Evolutionary conservation across 2,329 filamentous ascomycete species (phyloP).

Genomic region (Penicillium olsonii): DNA sequence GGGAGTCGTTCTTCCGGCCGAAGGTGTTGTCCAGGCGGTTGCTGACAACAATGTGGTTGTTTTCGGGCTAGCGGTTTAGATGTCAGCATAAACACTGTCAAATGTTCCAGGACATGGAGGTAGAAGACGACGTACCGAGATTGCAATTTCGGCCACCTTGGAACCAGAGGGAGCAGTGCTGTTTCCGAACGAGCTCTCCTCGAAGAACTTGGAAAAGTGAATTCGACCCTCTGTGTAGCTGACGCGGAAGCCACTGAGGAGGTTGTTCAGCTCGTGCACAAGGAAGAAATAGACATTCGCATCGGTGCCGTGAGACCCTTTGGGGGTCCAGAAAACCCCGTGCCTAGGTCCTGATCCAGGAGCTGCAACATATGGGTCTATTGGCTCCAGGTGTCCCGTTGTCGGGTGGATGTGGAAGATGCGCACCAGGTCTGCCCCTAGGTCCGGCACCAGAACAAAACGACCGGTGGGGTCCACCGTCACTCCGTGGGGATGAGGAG

Average conservation of each 20-base stretch:
- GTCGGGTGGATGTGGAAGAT: constrained; percentile 53
- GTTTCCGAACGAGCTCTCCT: constrained; percentile 14
- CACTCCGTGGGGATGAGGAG: constrained; percentile 57
- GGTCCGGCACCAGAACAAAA: constrained; percentile 56
- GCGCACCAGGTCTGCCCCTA: constrained; percentile 58
- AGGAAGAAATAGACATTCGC: constrained; percentile 19
- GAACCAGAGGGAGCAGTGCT: constrained; percentile 7
- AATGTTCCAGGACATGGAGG: too few species aligned
- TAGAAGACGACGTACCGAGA: constrained; percentile 11
- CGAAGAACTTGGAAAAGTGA: constrained; percentile 12
- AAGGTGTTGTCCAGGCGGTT: constrained; percentile 20
- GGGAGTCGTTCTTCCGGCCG: constrained; percentile 13
- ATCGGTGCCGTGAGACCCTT: not conserved
- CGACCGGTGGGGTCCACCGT: constrained; percentile 45
- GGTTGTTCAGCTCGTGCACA: constrained; percentile 19
- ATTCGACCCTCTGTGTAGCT: constrained; percentile 12
- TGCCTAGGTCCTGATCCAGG: constrained; percentile 57
- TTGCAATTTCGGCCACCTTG: constrained; percentile 16
- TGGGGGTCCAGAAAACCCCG: constrained; percentile 52
- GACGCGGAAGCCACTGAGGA: constrained; percentile 19
- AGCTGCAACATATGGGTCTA: constrained; percentile 44
- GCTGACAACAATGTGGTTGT: constrained; percentile 15
- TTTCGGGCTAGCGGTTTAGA: constrained; percentile 10
- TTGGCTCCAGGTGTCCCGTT: constrained; percentile 50
- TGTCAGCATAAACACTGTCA: too few species aligned